Conservation (phyloP, 495 filamentous ascomycete species). For the Talaromyces proteolyticus region DNA sequence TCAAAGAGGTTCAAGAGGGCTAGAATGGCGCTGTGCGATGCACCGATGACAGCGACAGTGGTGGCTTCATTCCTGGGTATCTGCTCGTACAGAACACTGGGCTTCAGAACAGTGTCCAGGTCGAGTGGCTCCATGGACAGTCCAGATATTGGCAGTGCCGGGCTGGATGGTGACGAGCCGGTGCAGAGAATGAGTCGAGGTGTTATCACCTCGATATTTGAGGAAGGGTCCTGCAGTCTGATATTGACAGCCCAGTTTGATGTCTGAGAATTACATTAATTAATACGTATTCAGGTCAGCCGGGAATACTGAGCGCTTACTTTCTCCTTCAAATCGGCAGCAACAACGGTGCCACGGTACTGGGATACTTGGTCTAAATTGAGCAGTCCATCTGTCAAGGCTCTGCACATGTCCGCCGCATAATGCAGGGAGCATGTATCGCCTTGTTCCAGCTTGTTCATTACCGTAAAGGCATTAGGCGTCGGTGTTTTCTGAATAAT, state of each 20-base stretch:
- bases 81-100: conserved; percentile 36
- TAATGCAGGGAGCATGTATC: conserved; percentile 47
- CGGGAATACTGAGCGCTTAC: conserved; percentile 8
- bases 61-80: conserved; percentile 28
- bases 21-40: conserved; percentile 57
- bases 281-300: conserved; percentile 9
- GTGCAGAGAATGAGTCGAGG: conserved; percentile 52
- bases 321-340: conserved; percentile 26
- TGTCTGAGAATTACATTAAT: conserved; percentile 14
- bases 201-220: conserved; percentile 28
- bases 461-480: conserved; percentile 46
- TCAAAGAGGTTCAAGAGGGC: conserved; percentile 54
- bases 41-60: conserved; percentile 51
- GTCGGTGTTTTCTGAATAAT: conserved; percentile 36
- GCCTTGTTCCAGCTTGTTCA: conserved; percentile 47
- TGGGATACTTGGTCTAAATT: conserved; percentile 37
- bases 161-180: conserved; percentile 43
- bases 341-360: conserved; percentile 34
- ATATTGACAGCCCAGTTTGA: conserved; percentile 40
- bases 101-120: conserved; percentile 51
- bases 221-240: conserved; percentile 13
- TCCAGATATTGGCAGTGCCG: conserved; percentile 24
- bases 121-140: conserved; percentile 30
- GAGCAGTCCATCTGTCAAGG: conserved; percentile 42
- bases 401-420: conserved; percentile 47